These are phyloP conservation scores for Diddensiella santjacobensis DNA, from an alignment of 805 yeast genomes.

Conservation along the genomic window DNA sequence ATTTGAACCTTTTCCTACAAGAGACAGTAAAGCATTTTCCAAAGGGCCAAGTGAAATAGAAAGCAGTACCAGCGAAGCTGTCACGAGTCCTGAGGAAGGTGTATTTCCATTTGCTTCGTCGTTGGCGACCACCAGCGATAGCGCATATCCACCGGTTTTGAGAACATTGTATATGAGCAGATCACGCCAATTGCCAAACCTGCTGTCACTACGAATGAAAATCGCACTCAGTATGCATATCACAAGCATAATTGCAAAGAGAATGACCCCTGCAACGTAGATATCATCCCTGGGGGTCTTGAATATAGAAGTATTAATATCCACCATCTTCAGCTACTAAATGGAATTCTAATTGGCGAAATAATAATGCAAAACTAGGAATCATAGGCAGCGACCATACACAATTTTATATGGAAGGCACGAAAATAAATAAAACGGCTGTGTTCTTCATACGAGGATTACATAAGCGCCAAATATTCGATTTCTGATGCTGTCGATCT, in stretches of 20 bases:
- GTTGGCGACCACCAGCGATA: slow-evolving; percentile 6
- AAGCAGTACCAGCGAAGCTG: slow-evolving; percentile 11
- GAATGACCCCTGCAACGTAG: slow-evolving; percentile 11
- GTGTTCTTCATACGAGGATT: no score
- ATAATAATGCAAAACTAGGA: no score
- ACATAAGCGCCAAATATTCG: no score
- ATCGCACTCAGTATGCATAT: neutral
- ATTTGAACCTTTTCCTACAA: slow-evolving; percentile 10
- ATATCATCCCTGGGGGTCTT: slow-evolving; percentile 9
- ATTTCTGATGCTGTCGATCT: no score
- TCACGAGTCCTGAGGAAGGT: slow-evolving; percentile 8
- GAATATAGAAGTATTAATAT: neutral
- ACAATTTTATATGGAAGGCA: no score
- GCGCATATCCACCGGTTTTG: slow-evolving; percentile 11
- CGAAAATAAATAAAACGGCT: no score
- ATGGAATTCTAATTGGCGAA: no score
- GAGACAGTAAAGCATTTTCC: slow-evolving; percentile 10
- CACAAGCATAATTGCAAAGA: slow-evolving; percentile 4
- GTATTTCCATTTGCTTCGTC: slow-evolving; percentile 1
- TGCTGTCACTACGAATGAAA: neutral
- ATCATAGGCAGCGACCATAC: no score
- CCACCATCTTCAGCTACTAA: no score
- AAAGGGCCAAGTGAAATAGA: slow-evolving; percentile 18
- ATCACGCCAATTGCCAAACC: slow-evolving; percentile 8
- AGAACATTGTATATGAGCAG: slow-evolving; percentile 7